Conservation (phyloP, 805 yeast species). For the Debaryomyces castellii region DNA sequence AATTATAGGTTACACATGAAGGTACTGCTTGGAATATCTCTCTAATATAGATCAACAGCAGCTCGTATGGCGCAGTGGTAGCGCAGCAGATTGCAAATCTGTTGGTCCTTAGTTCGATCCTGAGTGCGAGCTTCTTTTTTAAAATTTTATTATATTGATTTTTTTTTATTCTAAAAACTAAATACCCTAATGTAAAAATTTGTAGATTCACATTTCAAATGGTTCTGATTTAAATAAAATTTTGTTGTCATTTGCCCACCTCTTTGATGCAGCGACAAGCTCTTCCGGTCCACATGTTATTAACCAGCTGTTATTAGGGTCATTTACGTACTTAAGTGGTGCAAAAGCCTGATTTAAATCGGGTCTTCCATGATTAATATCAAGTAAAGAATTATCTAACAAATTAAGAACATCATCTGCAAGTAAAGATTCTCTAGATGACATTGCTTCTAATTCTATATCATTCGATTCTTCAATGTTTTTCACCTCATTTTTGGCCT, state of each 20-base stretch:
- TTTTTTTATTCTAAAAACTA: no score
- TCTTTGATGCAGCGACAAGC: constrained; percentile 39
- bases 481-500: not conserved
- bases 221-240: constrained; percentile 45
- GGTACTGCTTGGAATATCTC: no score
- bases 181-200: not conserved
- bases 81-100: constrained; percentile 99
- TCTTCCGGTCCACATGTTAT: constrained; percentile 59
- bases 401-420: constrained; percentile 10
- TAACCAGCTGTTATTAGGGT: constrained; percentile 47
- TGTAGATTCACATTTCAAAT: constrained; percentile 28
- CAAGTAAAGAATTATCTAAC: constrained; percentile 4
- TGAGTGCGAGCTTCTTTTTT: constrained; percentile 75
- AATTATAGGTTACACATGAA: no score
- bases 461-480: constrained; percentile 14
- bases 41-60: not conserved
- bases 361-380: constrained; percentile 44
- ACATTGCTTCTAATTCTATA: constrained; percentile 23
- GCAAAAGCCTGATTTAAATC: constrained; percentile 31
- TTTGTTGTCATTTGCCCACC: constrained; percentile 34
- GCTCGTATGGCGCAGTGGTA: constrained; percentile 91
- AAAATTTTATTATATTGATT: no score
- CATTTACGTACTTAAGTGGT: constrained; percentile 24
- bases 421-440: constrained; percentile 11
- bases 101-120: constrained; percentile 97